Base-by-base conservation (phyloP, 1,284 basidiomycete genomes). In the Moniliella sp. region DNA sequence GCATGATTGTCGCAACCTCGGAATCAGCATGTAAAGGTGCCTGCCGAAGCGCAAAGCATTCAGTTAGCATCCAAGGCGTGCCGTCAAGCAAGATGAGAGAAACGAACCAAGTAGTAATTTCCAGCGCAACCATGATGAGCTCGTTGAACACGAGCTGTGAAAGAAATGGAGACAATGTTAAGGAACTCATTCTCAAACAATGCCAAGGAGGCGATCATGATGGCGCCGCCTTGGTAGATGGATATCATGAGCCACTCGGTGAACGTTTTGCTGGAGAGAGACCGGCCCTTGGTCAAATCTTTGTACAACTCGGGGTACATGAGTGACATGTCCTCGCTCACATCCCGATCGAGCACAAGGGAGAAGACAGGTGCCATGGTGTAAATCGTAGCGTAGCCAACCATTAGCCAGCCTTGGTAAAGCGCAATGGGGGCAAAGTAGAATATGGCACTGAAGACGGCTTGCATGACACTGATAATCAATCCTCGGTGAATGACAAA, bases 291-390 rank as follows among this genome's bases (percentile, higher is more conserved):
- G 12, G 18, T 34, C 19, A 23, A 14, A 10, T n/a, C 12, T 64
- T 93, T 93, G 66, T 97, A 99, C 33, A 99, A 63, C 63, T 97
- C 91, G 0, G 91, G 91, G 62, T 97, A 99, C 33, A 93, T 67
- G 43, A 99, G 63, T 0, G 91, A 86, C 33, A 94, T 64, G 61
- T 94, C 84, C 58, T 93, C 86, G 58, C 74, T 93, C 28, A 99
- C 82, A 60, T 99, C 91, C 28, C 76, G 71, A 61, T 99, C 91
- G 32, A 97, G 67, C 1, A 97, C 91, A 30, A 97, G 69, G 28
- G 83, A 93, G 62, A 94, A 94, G 4, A 94, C 88, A 0, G 88
- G 88, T 1, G 84, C 83, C 86, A 94, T 94, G 1, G 91, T 94
- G 59, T 94, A 97, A 8, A 86, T 67, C 0, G 91, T 99, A 5